These are phyloP conservation scores for Musa beccarii DNA, from an alignment of 176 grass and related monocot genomes.

Conservation along the genomic window DNA sequence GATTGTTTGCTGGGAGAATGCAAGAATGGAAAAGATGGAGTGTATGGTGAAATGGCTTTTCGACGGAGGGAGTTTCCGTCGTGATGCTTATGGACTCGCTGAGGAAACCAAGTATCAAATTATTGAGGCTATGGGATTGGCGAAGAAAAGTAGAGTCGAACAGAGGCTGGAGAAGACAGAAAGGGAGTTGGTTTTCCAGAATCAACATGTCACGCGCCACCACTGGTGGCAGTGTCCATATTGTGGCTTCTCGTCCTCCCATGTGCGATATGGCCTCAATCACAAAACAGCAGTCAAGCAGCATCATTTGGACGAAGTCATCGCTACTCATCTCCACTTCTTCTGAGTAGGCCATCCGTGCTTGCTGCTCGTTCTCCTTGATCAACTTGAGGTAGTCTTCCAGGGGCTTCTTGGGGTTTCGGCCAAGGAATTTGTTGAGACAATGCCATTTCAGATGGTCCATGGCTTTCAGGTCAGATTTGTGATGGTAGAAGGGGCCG, in stretches of 20 bases:
- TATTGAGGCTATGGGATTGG: background rate
- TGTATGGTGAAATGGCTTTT: too few relatives aligned
- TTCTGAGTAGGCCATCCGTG: slow-evolving; percentile 14
- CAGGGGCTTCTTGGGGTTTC: background rate
- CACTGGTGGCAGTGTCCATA: background rate
- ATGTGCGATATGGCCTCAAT: slow-evolving; percentile 19
- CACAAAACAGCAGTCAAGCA: slow-evolving; percentile 22
- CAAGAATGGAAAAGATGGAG: too few relatives aligned
- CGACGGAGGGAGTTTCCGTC: too few relatives aligned
- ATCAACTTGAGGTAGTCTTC: too few relatives aligned
- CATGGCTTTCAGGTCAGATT: too few relatives aligned
- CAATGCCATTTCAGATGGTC: too few relatives aligned
- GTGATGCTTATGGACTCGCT: too few relatives aligned
- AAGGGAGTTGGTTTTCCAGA: background rate
- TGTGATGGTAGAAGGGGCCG: too few relatives aligned
- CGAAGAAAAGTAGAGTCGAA: background rate
- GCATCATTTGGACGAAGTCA: slow-evolving; percentile 21
- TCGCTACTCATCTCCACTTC: slow-evolving; percentile 4
- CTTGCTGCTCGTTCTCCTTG: background rate
- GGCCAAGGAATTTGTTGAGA: background rate
- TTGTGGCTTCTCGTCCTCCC: background rate
- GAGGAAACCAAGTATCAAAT: too few relatives aligned
- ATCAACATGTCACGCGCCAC: background rate
- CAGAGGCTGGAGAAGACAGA: background rate
- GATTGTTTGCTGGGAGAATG: too few relatives aligned